Evolutionary conservation across 768 basidiomycete genomes (phyloP).

Genomic region (Macrolepiota dolichaula): DNA sequence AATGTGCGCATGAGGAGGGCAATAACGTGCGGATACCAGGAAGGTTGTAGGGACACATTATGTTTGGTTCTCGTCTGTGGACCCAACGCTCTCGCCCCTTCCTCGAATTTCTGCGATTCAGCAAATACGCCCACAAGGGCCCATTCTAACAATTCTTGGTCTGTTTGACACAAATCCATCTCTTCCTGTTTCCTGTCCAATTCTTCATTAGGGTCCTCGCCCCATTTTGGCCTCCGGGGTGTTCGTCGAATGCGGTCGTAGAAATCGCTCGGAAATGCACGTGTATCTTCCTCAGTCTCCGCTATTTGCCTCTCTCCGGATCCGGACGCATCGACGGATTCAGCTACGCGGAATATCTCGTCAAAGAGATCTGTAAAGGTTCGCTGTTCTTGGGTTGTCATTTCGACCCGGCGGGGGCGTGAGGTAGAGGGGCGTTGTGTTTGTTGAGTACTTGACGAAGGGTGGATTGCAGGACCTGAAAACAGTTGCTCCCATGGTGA

Average conservation of each 20-base stretch:
- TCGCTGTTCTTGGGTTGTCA: conserved; percentile 14
- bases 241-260: conserved; percentile 55
- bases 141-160: conserved; percentile 74
- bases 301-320: background rate
- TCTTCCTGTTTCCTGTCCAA: conserved; percentile 71
- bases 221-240: conserved; percentile 52
- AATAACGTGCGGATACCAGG: conserved; percentile 72
- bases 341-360: conserved; percentile 7
- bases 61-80: conserved; percentile 19
- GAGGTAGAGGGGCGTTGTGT: background rate
- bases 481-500: conserved; percentile 17
- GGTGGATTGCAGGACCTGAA: conserved; percentile 2
- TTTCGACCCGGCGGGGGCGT: conserved; percentile 13
- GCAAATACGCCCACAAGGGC: conserved; percentile 65
- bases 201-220: conserved; percentile 46
- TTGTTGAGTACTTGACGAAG: background rate
- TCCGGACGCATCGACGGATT: background rate
- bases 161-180: conserved; percentile 66
- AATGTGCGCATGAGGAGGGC: conserved; percentile 75
- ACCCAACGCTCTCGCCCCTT: conserved; percentile 34
- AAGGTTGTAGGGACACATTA: conserved; percentile 48
- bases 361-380: conserved; percentile 24
- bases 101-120: conserved; percentile 48
- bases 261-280: conserved; percentile 21
- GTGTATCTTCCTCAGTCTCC: background rate